phyloP scores from a whole-genome alignment of 805 yeast genomes.

The Kodamaea lidongshanica region DNA sequence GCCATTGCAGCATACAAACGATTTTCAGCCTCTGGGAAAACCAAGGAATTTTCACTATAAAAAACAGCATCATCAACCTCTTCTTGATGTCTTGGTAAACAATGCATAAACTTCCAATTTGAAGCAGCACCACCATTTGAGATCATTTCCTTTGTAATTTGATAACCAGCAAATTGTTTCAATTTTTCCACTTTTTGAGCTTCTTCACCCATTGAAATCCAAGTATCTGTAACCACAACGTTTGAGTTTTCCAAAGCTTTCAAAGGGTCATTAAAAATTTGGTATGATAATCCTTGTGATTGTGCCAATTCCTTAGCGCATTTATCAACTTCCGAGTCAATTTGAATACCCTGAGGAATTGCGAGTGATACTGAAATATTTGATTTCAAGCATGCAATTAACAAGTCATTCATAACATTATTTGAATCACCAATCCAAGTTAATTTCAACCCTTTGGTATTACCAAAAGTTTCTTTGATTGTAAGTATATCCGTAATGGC shows the following conservation, averaged over 20 bases:
- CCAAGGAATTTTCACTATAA: conserved; percentile 71
- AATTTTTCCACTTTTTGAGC: conserved; percentile 64
- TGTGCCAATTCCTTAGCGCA: conserved; percentile 50
- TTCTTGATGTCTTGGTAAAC: conserved; percentile 91
- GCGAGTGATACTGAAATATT: conserved; percentile 82
- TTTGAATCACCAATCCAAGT: conserved; percentile 98
- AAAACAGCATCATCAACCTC: conserved; percentile 94
- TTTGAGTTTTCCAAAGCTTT: conserved; percentile 70
- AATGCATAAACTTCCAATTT: conserved; percentile 92
- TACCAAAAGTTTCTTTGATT: conserved; percentile 69
- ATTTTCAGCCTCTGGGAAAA: conserved; percentile 94
- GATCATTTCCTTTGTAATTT: conserved; percentile 65
- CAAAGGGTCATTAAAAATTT: conserved; percentile 65
- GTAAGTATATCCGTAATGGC: conserved; percentile 89
- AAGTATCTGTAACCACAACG: conserved; percentile 90
- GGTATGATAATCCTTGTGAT: conserved; percentile 43
- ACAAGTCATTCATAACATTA: conserved; percentile 89
- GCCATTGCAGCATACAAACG: conserved; percentile 95
- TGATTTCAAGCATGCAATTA: conserved; percentile 76
- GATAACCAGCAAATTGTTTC: conserved; percentile 80
- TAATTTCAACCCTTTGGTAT: conserved; percentile 57
- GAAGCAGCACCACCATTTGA: conserved; percentile 49
- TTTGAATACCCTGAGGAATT: conserved; percentile 70
- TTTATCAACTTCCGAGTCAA: conserved; percentile 48
- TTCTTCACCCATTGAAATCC: conserved; percentile 98